Base-by-base conservation (phyloP, 495 filamentous ascomycete genomes). In the Chlorociboria aeruginascens region DNA sequence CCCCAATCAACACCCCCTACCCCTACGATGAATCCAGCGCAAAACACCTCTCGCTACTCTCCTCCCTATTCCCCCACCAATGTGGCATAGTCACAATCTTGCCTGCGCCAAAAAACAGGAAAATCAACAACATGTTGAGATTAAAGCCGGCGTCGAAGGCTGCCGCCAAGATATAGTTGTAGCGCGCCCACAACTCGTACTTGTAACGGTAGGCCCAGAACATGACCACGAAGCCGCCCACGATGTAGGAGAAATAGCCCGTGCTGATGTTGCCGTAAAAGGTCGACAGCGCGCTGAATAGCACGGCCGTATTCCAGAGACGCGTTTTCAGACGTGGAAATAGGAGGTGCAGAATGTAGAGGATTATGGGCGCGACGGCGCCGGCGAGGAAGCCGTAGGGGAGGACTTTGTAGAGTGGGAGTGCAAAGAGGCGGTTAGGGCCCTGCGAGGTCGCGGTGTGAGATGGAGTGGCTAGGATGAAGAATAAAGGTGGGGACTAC, bases 101-200 rank as follows among this genome's bases (percentile, higher is more conserved):
- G 0, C 66, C 72, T 11, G 68, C 64, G 0, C 70, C 69, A 40
- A 78, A 75, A 39, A 69, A 72, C 45, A 77, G 59, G 57, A 79
- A 77, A 25, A 76, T 69, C 16, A 77, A 60, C 48, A 78, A 50
- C 68, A 77, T 66, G 50, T 74, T 72, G 17, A 77, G 43, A 56
- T 77, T 77, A 49, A 76, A 79, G 1, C 71, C 74, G 3, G 74
- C 70, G 61, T 77, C 76, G 49, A 77, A 74, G 2, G 74, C 73
- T 1, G 74, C 74, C 1, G 72, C 73, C 17, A 76, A 51, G 36
- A 77, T 63, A 44, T 74, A 78, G 46, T 75, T 77, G 51, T 76
- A 79, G 29, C 68, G 61, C 42, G 70, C 68, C 74, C 74, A 78
- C 14, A 74, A 63, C 49, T 75, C 67, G 40, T 77, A 77, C 6